These are phyloP conservation scores for Butyriboletus appendiculatus DNA, from an alignment of 1,284 basidiomycete species.

Conservation along the genomic window DNA sequence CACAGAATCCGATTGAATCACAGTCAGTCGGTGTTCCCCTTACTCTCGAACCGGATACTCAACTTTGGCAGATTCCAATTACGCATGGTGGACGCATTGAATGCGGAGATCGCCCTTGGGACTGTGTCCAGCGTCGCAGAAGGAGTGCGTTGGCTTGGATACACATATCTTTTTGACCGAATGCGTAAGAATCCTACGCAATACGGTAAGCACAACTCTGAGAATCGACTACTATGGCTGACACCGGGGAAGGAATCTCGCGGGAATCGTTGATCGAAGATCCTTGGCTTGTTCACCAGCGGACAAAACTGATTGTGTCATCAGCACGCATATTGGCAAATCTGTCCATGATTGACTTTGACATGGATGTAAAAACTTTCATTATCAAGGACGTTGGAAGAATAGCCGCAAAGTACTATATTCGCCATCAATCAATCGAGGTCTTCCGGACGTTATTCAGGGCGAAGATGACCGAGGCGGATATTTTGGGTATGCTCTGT, in stretches of 20 bases:
- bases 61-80: conserved; percentile 66
- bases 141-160: conserved; percentile 94
- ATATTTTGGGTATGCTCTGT: conserved; percentile 85
- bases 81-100: conserved; percentile 91
- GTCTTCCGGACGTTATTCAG: conserved; percentile 78
- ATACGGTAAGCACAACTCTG: conserved; percentile 64
- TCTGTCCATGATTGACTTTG: conserved; percentile 84
- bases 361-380: conserved; percentile 66
- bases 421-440: conserved; percentile 86
- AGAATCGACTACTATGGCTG: background rate
- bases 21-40: conserved; percentile 52
- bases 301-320: conserved; percentile 69
- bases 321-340: conserved; percentile 77
- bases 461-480: conserved; percentile 91
- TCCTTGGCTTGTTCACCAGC: conserved; percentile 75
- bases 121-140: conserved; percentile 90
- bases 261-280: conserved; percentile 77
- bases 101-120: conserved; percentile 94
- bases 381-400: conserved; percentile 86
- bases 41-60: conserved; percentile 3
- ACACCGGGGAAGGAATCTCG: conserved; percentile 63
- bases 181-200: conserved; percentile 93
- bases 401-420: conserved; percentile 97
- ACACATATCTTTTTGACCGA: conserved; percentile 96
- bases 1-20: conserved; percentile 93